A percentile compares a stretch with the other conserved stretches of the same genome.
Conservation (phyloP, 768 basidiomycete genomes). For the Scleroderma citrinum region DNA sequence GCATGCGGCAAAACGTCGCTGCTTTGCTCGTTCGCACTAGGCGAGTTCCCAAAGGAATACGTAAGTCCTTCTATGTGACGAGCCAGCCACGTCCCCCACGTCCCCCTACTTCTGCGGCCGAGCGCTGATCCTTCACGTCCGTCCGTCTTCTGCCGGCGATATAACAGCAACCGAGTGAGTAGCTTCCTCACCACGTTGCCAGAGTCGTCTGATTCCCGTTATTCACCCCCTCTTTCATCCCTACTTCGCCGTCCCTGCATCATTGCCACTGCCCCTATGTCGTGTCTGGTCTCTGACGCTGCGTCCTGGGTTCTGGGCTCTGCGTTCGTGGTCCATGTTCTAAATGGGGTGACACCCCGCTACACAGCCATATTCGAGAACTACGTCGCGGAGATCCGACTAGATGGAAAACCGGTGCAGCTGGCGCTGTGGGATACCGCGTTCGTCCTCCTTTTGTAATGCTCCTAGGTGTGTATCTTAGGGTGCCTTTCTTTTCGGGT, state of each 20-base stretch:
- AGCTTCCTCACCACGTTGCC: neutral
- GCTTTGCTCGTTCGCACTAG: slow-evolving; percentile 85
- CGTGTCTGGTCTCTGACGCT: neutral
- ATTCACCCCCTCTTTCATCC: neutral
- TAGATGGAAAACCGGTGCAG: slow-evolving; percentile 97
- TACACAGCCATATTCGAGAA: slow-evolving; percentile 90
- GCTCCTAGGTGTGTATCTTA: neutral
- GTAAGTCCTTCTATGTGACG: slow-evolving; percentile 41
- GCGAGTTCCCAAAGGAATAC: slow-evolving; percentile 95
- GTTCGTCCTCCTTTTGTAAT: slow-evolving; percentile 44
- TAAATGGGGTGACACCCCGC: too few relatives aligned
- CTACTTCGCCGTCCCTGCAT: neutral
- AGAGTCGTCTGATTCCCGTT: neutral
- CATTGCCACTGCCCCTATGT: neutral
- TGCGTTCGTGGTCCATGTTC: too few relatives aligned
- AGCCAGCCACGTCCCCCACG: neutral
- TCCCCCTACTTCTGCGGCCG: neutral
- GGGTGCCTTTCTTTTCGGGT: neutral
- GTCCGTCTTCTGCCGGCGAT: slow-evolving; percentile 7
- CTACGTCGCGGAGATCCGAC: slow-evolving; percentile 95
- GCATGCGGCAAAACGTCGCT: slow-evolving; percentile 96
- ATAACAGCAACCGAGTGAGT: slow-evolving; percentile 44
- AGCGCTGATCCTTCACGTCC: neutral
- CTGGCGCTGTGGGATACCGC: slow-evolving; percentile 99
- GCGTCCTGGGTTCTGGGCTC: neutral